These are phyloP conservation scores for Galium porrigens DNA, from an alignment of 305 asterid genomes.

Conservation along the genomic window DNA sequence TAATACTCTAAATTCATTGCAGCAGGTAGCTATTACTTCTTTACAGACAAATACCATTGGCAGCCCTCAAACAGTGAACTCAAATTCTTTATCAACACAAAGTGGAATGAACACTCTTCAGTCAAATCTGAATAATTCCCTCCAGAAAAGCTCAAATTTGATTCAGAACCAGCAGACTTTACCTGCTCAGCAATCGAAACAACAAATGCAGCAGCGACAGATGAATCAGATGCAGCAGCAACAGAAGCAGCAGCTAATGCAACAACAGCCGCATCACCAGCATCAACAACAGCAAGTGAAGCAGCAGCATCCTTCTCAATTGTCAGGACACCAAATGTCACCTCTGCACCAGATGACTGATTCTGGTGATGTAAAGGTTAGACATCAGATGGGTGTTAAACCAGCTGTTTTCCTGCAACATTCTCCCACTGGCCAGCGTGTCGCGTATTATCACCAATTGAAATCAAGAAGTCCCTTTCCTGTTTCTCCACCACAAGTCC, in stretches of 20 bases:
- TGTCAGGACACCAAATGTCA: conserved; percentile 49
- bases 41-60: conserved; percentile 34
- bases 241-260: conserved; percentile 25
- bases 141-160: conserved; percentile 46
- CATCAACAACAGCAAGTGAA: conserved; percentile 33
- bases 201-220: conserved; percentile 62
- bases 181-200: conserved; percentile 57
- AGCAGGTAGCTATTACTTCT: too few species aligned
- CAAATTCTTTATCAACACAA: conserved; percentile 33
- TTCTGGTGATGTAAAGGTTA: conserved; percentile 58
- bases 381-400: conserved; percentile 72
- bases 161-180: conserved; percentile 63
- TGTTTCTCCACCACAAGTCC: conserved; percentile 59
- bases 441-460: conserved; percentile 39
- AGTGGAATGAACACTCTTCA: conserved; percentile 41
- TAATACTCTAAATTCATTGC: conserved; percentile 53
- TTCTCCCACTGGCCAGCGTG: conserved; percentile 46
- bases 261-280: conserved; percentile 22
- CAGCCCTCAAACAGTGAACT: conserved; percentile 54
- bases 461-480: conserved; percentile 56
- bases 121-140: conserved; percentile 36
- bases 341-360: conserved; percentile 69
- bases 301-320: conserved; percentile 55
- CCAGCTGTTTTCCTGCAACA: conserved; percentile 62
- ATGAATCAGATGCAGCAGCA: conserved; percentile 26